Base-by-base conservation (phyloP, 495 filamentous ascomycete species). In the Lasiosphaeris hirsuta region DNA sequence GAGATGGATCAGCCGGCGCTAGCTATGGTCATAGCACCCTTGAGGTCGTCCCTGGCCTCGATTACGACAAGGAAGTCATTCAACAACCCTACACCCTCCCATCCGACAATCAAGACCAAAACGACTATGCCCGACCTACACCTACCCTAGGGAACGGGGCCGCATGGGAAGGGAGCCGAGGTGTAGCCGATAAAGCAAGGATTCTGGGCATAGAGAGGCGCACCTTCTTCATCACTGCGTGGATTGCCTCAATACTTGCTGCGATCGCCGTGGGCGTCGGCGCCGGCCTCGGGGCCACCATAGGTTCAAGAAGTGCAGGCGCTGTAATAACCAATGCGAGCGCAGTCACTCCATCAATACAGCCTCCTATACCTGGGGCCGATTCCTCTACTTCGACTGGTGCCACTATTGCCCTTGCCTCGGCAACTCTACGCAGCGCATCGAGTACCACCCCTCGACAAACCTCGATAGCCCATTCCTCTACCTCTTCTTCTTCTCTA, bases 161-260 rank as follows among this genome's bases (percentile, higher is more conserved):
- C 3, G 35, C 1, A 13, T 15, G 35, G 23, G 34, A 8, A 51
- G 35, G 30, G 14, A 17, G 33, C 9, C 13, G 34, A 10, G 7
- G 13, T 10, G 7, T 14, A 14, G 3, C 10, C 14, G n/a, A 38
- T 18, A 36, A 47, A 0, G 30, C 33, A 38, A 56, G 13, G 40
- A 56, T 56, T 10, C 19, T 58, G 4, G 55, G 55, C 3, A 3
- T 58, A 1, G 42, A 51, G 7, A 7, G 55, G 7, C 47, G 47
- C n/a, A 58, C 47, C 23, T 58, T 58, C 30, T 58, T 58, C 15
- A 58, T 58, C 34, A 10, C 44, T 4, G 38, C 39, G 6, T 58
- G 55, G 55, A 18, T 51, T 9, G 2, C 35, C 11, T 51, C 47
- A 8, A 39, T 58, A 3, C 19, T 36, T 23, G 7, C 51, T 7